Conservation (phyloP, 192 early-diverging fungal genomes). For the Umbelopsis sp. region DNA sequence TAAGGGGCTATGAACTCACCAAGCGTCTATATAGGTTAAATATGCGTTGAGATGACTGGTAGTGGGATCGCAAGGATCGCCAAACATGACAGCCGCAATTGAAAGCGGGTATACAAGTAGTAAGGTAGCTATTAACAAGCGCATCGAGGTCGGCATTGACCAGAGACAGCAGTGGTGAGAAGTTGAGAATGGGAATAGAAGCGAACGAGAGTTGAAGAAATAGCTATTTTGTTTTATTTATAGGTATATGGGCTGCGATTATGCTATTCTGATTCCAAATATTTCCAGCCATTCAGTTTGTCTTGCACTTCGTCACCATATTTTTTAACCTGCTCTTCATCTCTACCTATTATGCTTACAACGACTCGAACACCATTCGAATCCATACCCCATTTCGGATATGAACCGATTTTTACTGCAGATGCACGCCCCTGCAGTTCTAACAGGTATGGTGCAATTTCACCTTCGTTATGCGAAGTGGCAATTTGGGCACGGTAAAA, state of each 20-base stretch:
- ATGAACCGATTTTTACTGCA: constrained; percentile 53
- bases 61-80: neutral
- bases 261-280: neutral
- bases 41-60: constrained; percentile 5
- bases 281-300: constrained; percentile 1
- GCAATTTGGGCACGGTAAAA: constrained; percentile 49
- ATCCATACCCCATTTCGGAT: constrained; percentile 52
- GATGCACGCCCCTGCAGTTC: constrained; percentile 33
- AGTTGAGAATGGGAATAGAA: neutral
- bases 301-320: constrained; percentile 26
- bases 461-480: constrained; percentile 45
- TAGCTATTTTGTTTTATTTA: neutral
- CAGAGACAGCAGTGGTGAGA: neutral
- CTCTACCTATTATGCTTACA: constrained; percentile 53
- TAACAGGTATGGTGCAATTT: constrained; percentile 47
- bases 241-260: neutral
- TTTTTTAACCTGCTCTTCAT: constrained; percentile 36
- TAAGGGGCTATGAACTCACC: neutral
- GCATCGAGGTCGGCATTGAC: neutral
- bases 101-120: neutral
- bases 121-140: neutral
- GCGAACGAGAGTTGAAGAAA: no score
- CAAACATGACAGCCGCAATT: neutral
- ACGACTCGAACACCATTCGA: constrained; percentile 40
- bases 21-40: constrained; percentile 4